Base-by-base conservation (phyloP, 148 eudicot genomes). In the Bassia scoparia region DNA sequence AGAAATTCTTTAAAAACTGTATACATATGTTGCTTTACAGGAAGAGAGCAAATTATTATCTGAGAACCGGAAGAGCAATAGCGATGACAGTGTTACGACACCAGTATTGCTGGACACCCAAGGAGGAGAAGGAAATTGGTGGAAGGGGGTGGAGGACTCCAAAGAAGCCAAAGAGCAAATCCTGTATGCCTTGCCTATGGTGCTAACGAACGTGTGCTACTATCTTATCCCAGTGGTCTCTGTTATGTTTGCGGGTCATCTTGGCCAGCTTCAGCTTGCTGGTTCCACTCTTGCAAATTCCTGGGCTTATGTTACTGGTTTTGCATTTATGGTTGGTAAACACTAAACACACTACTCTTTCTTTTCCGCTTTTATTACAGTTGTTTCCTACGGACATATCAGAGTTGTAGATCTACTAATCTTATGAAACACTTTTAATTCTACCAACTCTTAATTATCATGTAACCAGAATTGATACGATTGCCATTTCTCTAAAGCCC, bases 161-260 rank as follows among this genome's bases (percentile, higher is more conserved):
- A 79, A 77, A 29, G 97, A 93, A 74, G 84, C 85, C 4, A 90
- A 88, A 70, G 68, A 67, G 0, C 98, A 93, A 83, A 69, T 86
- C 0, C 8, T 81, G 26, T 84, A 82, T 43, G 78, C 97, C 0
- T 48, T 89, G 21, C 98, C 97, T 0, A 82, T 93, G 98, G 85
- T 90, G 9, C 29, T 89, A 1, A 93, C 94, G 2, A 90, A 89
- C 31, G 81, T 86, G 20, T 84, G 77, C 3, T 87, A 78, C 69
- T 87, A 83, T 62, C 67, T 81, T 33, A 86, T 93, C 27, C 91
- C 92, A 2, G 49, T 90, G 12, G 76, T 87, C 17, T 81, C 91
- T 0, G 91, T 89, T 70, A 90, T 93, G 98, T 90, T 86, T 35
- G 91, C 94, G 10, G 98, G 95, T 24, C 98, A 93, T 70, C 88